Conservation (phyloP, 306 rosid genomes). For the Trichosanthes truncata region DNA sequence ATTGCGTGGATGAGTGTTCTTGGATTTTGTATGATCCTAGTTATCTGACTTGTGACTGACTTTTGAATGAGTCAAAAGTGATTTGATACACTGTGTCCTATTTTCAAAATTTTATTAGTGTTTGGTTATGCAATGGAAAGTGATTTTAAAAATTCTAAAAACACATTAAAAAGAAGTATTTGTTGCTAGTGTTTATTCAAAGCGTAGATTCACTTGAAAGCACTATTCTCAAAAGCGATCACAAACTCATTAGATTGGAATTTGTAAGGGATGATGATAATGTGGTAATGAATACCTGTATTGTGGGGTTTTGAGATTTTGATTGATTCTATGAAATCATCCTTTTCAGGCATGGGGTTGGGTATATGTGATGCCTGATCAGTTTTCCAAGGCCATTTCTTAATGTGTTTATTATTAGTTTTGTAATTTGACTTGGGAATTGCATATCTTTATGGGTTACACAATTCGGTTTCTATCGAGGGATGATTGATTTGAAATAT, state of each 20-base stretch:
- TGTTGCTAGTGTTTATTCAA: background rate
- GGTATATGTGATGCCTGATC: background rate
- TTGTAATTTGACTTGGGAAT: background rate
- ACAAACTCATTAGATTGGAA: background rate
- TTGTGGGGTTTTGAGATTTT: background rate
- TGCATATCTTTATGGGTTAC: background rate
- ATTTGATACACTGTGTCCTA: background rate
- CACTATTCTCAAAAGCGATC: background rate
- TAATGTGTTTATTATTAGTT: background rate
- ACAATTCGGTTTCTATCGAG: background rate
- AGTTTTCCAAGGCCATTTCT: background rate
- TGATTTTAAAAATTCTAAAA: background rate
- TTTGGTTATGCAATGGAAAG: background rate
- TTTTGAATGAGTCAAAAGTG: background rate
- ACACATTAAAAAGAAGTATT: background rate
- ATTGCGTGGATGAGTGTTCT: background rate
- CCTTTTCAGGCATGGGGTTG: background rate
- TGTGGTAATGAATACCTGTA: background rate
- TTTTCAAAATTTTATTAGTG: background rate
- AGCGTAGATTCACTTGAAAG: background rate
- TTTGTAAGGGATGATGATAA: background rate
- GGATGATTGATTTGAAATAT: background rate
- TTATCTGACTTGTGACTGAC: background rate
- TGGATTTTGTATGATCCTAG: background rate
- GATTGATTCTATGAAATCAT: background rate